Conservation (phyloP, 345 rosid species). For the Murraya paniculata region DNA sequence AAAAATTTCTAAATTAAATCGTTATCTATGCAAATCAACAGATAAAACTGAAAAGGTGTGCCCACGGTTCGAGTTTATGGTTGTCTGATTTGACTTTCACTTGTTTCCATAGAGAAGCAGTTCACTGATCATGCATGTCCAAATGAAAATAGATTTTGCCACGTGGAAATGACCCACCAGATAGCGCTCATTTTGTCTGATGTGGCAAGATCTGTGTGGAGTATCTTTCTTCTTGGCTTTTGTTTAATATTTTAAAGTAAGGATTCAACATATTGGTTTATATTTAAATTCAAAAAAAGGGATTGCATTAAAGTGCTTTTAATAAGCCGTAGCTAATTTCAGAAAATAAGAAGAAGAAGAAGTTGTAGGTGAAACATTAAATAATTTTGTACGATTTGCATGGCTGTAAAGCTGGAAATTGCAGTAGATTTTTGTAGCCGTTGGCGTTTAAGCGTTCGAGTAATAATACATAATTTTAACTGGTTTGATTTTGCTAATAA, state of each 20-base stretch:
- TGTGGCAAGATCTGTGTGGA: conserved; percentile 3
- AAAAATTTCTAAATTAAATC: too few relatives aligned
- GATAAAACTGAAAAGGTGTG: not conserved
- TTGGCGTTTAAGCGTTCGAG: not conserved
- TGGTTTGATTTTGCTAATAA: not conserved
- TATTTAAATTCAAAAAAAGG: not conserved
- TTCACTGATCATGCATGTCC: not conserved
- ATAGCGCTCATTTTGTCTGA: not conserved
- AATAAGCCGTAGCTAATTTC: not conserved
- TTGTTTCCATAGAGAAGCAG: not conserved
- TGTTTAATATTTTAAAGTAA: not conserved
- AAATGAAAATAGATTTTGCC: not conserved
- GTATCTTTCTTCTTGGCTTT: not conserved
- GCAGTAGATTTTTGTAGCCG: not conserved
- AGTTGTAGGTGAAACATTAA: not conserved
- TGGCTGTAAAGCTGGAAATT: not conserved
- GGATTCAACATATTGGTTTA: not conserved
- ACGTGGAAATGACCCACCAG: not conserved
- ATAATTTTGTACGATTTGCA: not conserved
- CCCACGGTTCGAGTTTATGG: not conserved
- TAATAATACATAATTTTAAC: not conserved
- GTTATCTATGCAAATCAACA: not conserved
- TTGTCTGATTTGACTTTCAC: not conserved
- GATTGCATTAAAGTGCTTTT: not conserved
- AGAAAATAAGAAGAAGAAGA: not conserved